These are phyloP conservation scores for Rhodamnia argentea DNA, from an alignment of 345 rosid species.

Conservation along the genomic window DNA sequence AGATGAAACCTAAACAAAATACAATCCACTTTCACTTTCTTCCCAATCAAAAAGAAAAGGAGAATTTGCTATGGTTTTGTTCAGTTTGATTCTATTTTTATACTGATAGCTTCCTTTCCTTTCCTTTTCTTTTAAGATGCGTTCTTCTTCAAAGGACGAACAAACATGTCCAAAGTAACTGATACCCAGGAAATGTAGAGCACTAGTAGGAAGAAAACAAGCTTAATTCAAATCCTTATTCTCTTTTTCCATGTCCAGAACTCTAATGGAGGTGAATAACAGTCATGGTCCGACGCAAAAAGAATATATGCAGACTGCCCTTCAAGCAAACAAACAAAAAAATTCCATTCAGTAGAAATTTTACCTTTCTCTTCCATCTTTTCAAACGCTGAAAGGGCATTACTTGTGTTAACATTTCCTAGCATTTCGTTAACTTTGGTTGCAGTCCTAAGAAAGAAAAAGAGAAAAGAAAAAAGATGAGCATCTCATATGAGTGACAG, in stretches of 20 bases:
- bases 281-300: neutral
- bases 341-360: neutral
- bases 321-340: neutral
- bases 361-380: constrained; percentile 91
- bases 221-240: neutral
- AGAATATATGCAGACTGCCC: neutral
- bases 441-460: constrained; percentile 39
- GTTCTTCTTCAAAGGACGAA: neutral
- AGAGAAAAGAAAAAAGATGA: neutral
- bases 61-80: neutral
- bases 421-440: constrained; percentile 77
- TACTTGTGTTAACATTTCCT: constrained; percentile 67
- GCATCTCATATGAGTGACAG: neutral
- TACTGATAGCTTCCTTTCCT: neutral
- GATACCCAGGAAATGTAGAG: neutral
- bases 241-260: neutral
- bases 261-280: neutral
- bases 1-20: neutral
- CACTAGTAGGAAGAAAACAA: neutral
- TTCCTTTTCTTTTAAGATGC: neutral
- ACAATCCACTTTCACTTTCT: neutral
- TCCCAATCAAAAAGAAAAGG: neutral
- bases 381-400: constrained; percentile 68
- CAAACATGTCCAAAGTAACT: neutral
- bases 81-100: neutral